phyloP scores from a whole-genome alignment of 805 yeast species.

The Candida germanica region DNA sequence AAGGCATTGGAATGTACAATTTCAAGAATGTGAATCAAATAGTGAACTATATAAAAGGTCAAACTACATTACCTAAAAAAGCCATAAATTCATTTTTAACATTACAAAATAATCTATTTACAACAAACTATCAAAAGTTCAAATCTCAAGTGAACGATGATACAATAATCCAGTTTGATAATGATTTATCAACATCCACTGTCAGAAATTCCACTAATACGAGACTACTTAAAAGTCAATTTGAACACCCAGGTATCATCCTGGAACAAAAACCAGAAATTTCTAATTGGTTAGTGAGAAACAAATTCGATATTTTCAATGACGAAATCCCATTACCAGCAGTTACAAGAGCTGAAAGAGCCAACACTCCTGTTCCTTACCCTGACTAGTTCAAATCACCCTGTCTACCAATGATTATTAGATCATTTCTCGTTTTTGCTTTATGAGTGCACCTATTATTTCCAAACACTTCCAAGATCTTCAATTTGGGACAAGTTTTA shows the following conservation, averaged over 20 bases:
- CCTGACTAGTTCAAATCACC: conserved; percentile 35
- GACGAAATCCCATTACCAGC: conserved; percentile 43
- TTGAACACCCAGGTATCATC: conserved; percentile 28
- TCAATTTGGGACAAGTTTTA: conserved; percentile 57
- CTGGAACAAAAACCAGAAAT: conserved; percentile 34
- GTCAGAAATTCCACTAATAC: conserved; percentile 23
- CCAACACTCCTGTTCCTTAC: conserved; percentile 23
- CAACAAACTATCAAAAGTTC: conserved; percentile 14
- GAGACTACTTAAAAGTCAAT: conserved; percentile 13
- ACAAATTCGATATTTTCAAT: conserved; percentile 19
- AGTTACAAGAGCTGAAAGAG: conserved; percentile 61
- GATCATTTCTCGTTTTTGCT: conserved; percentile 50
- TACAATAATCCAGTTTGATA: conserved; percentile 15
- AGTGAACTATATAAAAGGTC: conserved; percentile 41
- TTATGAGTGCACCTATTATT: conserved; percentile 61
- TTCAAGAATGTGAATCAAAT: conserved; percentile 43
- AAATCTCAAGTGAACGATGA: conserved; percentile 11
- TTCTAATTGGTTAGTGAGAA: conserved; percentile 22
- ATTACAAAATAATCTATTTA: conserved; percentile 17
- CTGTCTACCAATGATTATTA: conserved; percentile 57
- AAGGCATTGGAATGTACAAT: conserved; percentile 41
- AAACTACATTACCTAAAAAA: conserved; percentile 47
- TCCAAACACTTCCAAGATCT: conserved; percentile 77
- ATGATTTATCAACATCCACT: conserved; percentile 22
- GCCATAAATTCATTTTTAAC: conserved; percentile 38